Evolutionary conservation across 331 rosid species (phyloP), one percentile per base, ranked within the genome.

Genomic region (Rosa hybrid): DNA sequence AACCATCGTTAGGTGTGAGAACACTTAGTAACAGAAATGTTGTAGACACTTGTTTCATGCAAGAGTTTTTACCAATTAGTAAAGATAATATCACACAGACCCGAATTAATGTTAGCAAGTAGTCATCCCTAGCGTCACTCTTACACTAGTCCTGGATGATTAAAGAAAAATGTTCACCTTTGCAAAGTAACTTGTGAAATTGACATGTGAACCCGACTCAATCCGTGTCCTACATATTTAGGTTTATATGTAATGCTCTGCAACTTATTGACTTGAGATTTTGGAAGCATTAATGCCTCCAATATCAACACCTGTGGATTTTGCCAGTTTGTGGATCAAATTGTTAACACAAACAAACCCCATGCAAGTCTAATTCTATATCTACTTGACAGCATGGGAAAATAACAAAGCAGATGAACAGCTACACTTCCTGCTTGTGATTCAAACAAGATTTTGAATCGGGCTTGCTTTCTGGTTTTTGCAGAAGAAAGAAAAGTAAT

Each of bases 211-310:
- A 54, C n/a, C 27, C 1, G 44, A 68, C 44, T 72, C 9, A 2
- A 39, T 21, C 53, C 44, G 8, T 78, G 57, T 45, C 65, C 42
- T 49, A 39, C 67, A 8, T 57, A 21, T 44, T 7, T 8, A 75
- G 38, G 12, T 21, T 21, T n/a, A 21, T 60, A 9, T 75, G 69
- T 13, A 75, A 7, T 60, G 57, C 44, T 23, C 57, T 59, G 70
- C 54, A 23, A 42, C 10, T 21, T 3, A 23, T 60, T 17, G 39
- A 39, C 53, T 17, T 12, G 46, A 76, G 3, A 39, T 14, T 64
- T 49, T 63, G 48, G 74, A 34, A n/a, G 50, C 50, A 12, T 4
- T 67, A 39, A 67, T 65, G 70, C 56, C 56, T 75, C 69, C 69
- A 71, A 23, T 7, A 56, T 21, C 12, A 6, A 21, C 27, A 54